Evolutionary conservation across 2,329 filamentous ascomycete species (phyloP), one percentile per base, ranked within the genome.

Genomic region (Pseudovirgaria hyperparasitica): DNA sequence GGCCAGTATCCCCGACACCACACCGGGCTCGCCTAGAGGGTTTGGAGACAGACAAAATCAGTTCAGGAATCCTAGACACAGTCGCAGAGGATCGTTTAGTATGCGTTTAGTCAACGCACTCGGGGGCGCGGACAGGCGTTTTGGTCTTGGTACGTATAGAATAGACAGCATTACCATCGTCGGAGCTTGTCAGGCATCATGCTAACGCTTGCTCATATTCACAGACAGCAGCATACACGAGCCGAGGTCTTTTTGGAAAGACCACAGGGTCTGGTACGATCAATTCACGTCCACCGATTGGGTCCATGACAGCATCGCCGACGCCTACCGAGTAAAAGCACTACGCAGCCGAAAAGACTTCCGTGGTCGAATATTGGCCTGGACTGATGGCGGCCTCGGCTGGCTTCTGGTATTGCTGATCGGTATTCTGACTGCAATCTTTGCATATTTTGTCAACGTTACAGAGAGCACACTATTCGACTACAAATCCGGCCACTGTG

Each of bases 281-380:
- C 90, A 98, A 55, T 93, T 93, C 46, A 93, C 85, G 5, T 92
- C 82, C 5, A 94, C 84, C 29, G 87, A 98, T 53, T 98, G 90
- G 90, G 86, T 98, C 1, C 87, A 93, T 50, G 90, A 98, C 54
- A 86, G 80, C 51, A 94, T 98, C 40, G 82, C 85, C 44, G 90
- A 96, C 55, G 84, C 86, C 7, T 82, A 85, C 43, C 80, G 90
- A 15, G 74, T 92, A 26, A 90, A 92, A 51, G 76, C 76, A 28
- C 65, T 98, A 20, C 73, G 84, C 26, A 76, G 70, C 42, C 69
- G 85, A 25, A 92, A 79, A 50, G 90, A 87, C 55, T 68, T 93
- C 34, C 76, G 77, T 48, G 87, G 87, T n/a, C 75, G 80, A 25
- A 40, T 92, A 9, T 61, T 72, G 23, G 70, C 82, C 2, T 67